Conservation (phyloP, 1,284 basidiomycete species). For the Naganishia liquefaciens region DNA sequence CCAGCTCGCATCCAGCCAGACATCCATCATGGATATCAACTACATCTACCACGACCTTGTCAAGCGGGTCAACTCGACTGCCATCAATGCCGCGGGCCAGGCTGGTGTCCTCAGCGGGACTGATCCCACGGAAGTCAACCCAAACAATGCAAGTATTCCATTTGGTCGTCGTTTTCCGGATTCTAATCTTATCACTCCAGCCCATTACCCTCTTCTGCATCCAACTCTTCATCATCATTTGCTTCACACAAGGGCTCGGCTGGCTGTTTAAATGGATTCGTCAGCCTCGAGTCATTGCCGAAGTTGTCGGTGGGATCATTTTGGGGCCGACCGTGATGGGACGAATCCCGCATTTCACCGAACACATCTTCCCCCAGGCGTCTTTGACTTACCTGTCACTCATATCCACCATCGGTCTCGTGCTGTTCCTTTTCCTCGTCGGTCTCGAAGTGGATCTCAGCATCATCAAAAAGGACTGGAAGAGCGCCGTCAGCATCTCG, state of each 20-base stretch:
- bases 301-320: conserved; percentile 80
- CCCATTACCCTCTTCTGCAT: conserved; percentile 83
- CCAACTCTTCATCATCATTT: conserved; percentile 65
- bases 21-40: conserved; percentile 21
- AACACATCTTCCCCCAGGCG: conserved; percentile 72
- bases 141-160: conserved; percentile 20
- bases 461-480: conserved; percentile 75
- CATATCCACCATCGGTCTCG: conserved; percentile 88
- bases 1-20: neutral
- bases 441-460: conserved; percentile 85
- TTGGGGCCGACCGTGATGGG: conserved; percentile 70
- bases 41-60: conserved; percentile 8
- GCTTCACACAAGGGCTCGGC: conserved; percentile 70
- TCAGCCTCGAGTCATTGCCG: conserved; percentile 83
- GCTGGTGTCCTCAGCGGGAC: conserved; percentile 31
- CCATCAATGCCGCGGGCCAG: conserved; percentile 28
- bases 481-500: conserved; percentile 63
- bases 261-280: conserved; percentile 66
- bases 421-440: conserved; percentile 88
- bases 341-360: conserved; percentile 75
- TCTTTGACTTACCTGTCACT: conserved; percentile 79
- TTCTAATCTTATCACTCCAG: conserved; percentile 56
- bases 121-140: conserved; percentile 31
- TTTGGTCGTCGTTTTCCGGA: neutral
- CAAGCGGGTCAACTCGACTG: conserved; percentile 29